Conservation (phyloP, 129 eudicot species). For the Deinandra increscens region DNA sequence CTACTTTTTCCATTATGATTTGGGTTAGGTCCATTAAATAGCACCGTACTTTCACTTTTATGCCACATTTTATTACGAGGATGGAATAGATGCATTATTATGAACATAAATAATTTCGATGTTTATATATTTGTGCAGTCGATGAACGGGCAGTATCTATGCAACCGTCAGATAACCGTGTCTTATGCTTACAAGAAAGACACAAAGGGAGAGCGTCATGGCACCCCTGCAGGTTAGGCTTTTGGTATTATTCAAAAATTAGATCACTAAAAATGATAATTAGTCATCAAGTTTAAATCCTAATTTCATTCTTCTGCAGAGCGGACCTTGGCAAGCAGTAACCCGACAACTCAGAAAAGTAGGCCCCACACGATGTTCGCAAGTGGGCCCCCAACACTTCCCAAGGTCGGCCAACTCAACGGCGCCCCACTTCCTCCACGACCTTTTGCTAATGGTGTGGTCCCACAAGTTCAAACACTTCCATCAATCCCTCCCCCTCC, state of each 20-base stretch:
- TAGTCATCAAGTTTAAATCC: not conserved
- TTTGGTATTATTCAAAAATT: not conserved
- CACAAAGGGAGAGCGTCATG: constrained; percentile 98
- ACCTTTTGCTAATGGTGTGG: constrained; percentile 69
- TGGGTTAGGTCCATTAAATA: too few relatives aligned
- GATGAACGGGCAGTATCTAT: constrained; percentile 94
- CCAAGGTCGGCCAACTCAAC: constrained; percentile 52
- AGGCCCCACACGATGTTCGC: constrained; percentile 98
- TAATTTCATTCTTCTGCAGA: constrained; percentile 39
- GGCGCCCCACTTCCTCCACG: constrained; percentile 68
- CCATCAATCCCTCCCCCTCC: constrained; percentile 69
- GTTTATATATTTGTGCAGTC: constrained; percentile 51
- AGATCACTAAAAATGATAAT: not conserved
- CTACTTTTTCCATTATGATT: not conserved
- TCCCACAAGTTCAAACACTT: constrained; percentile 51
- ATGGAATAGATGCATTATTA: too few relatives aligned
- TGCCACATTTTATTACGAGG: not conserved
- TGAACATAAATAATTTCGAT: too few relatives aligned
- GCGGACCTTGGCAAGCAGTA: constrained; percentile 86
- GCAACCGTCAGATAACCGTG: constrained; percentile 96
- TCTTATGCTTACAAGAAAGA: constrained; percentile 99
- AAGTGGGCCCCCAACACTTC: constrained; percentile 87
- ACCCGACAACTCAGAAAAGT: constrained; percentile 68
- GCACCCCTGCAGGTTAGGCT: constrained; percentile 91
- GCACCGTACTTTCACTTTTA: not conserved